Evolutionary conservation across 176 grass and related monocot genomes (phyloP), one percentile per base, ranked within the genome.

Genomic region (Oryza officinalis): DNA sequence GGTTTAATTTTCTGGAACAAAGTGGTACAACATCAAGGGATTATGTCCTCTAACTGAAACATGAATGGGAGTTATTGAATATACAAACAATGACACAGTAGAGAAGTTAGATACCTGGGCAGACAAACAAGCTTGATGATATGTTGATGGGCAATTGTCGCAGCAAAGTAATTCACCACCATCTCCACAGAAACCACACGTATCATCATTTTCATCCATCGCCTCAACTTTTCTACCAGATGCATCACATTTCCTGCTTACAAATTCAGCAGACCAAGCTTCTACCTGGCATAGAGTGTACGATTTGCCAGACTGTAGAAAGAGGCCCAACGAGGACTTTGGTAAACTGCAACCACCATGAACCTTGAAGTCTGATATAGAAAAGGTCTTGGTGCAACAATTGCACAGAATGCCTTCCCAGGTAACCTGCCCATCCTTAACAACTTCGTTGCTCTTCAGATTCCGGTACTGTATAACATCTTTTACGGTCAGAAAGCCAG

Each of bases 141-240:
- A 99, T 40, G 96, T 99, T 70, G 93, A 95, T 63, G 96, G 96
- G 75, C 96, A 99, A 73, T 76, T 99, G 83, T 99, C 96, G 84
- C 96, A 99, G 80, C 96, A 99, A 79, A 99, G 83, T 78, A 99
- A 91, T 78, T 99, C 91, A 31, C 96, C 96, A 27, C 96, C 96
- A 89, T 99, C 96, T 75, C 93, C 93, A 87, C 96, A 99, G 47
- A 99, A 88, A 47, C 93, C 96, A 81, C 96, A 99, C 10, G 96
- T 96, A 76, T 99, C 96, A 35, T 99, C 96, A 84, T 87, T 96
- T 85, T 94, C 86, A 89, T 99, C 96, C 45, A 89, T 65, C 22
- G 87, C 83, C 85, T 92, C 87, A 31, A 86, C 59, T 86, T 87
- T 85, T 70, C 73, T 84, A 86, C 77, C 49, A 40, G 25, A 84